Evolutionary conservation across 306 rosid genomes (phyloP).

Genomic region (Cucumis sativus): Cucumber_9930_V3 NC_026661.2:22215001-22215500

Average conservation of each 20-base stretch:
- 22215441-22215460: neutral
- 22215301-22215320: too few relatives aligned
- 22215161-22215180: conserved; percentile 19
- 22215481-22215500: neutral
- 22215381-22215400: neutral
- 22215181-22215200: neutral
- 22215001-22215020: neutral
- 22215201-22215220: neutral
- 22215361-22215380: neutral
- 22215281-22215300: neutral
- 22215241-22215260: neutral
- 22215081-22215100: conserved; percentile 7
- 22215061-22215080: neutral
- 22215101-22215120: conserved; percentile 21
- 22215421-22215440: neutral
- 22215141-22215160: conserved; percentile 25
- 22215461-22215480: neutral
- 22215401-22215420: neutral
- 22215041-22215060: neutral
- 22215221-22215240: conserved; percentile 4
- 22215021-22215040: conserved; percentile 10
- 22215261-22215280: too few relatives aligned
- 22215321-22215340: neutral
- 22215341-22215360: neutral
- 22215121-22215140: conserved; percentile 17